Conservation (phyloP, 2,329 filamentous ascomycete species). For the Dothistroma pini region DNA sequence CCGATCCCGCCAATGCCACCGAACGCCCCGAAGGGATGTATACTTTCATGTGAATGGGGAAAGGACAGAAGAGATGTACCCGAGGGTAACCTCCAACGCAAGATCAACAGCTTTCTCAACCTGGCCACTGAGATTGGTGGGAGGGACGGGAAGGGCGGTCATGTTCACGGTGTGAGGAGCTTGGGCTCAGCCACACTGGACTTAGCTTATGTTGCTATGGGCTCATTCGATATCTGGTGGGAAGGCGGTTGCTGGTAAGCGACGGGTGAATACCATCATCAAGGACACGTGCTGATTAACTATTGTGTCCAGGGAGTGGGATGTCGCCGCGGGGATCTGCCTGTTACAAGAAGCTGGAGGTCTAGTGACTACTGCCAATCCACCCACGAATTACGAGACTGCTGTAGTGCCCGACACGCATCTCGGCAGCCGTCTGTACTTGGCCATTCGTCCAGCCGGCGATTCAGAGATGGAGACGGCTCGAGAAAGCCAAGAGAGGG, state of each 20-base stretch:
- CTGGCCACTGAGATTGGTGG: constrained; percentile 64
- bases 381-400: constrained; percentile 56
- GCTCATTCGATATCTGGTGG: constrained; percentile 74
- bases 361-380: constrained; percentile 69
- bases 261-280: not conserved
- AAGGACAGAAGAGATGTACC: constrained; percentile 66
- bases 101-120: constrained; percentile 71
- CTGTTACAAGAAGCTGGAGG: constrained; percentile 71
- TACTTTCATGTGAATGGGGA: constrained; percentile 75
- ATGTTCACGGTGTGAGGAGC: constrained; percentile 74
- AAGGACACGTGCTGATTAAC: not conserved
- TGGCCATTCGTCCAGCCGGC: constrained; percentile 68
- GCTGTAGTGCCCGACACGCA: constrained; percentile 57
- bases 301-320: constrained; percentile 58
- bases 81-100: constrained; percentile 66
- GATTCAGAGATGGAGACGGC: constrained; percentile 59
- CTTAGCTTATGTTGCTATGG: constrained; percentile 71
- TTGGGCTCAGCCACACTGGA: constrained; percentile 71
- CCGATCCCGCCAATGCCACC: constrained; percentile 61
- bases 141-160: constrained; percentile 64
- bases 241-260: constrained; percentile 56
- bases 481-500: constrained; percentile 64
- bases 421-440: constrained; percentile 65
- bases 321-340: constrained; percentile 71
- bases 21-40: constrained; percentile 63